Conservation (phyloP, 1,139 yeast genomes). For the Hansenula anomala region DNA sequence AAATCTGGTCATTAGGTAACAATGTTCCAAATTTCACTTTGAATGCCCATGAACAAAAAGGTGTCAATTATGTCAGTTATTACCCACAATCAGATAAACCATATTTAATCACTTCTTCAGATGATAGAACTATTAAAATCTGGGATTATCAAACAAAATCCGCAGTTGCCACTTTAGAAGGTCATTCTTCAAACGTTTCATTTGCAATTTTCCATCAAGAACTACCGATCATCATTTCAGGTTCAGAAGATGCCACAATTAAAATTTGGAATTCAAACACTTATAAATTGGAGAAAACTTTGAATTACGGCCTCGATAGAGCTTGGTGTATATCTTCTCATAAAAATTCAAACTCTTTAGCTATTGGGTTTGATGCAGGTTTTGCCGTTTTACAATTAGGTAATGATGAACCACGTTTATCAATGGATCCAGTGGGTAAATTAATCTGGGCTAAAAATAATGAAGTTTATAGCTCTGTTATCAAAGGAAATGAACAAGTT, state of each 20-base stretch:
- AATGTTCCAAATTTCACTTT: conserved; percentile 88
- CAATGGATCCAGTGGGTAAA: conserved; percentile 92
- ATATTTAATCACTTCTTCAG: conserved; percentile 86
- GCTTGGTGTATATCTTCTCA: conserved; percentile 92
- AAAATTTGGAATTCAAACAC: conserved; percentile 80
- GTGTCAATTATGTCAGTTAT: conserved; percentile 94
- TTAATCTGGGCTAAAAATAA: conserved; percentile 82
- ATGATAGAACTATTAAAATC: conserved; percentile 83
- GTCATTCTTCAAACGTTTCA: conserved; percentile 90
- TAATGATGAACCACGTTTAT: conserved; percentile 88
- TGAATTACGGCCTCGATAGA: conserved; percentile 88
- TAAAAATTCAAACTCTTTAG: conserved; percentile 73
- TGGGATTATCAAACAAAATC: conserved; percentile 99
- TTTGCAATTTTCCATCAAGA: conserved; percentile 97
- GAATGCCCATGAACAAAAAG: conserved; percentile 86
- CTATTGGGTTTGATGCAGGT: conserved; percentile 95
- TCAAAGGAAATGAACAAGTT: conserved; percentile 62
- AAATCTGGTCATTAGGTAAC: conserved; percentile 93
- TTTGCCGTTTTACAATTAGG: conserved; percentile 83
- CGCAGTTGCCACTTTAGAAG: conserved; percentile 90
- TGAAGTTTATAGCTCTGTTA: conserved; percentile 80
- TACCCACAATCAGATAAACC: conserved; percentile 98
- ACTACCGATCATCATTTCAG: conserved; percentile 79
- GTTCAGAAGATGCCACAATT: conserved; percentile 78
- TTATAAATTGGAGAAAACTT: conserved; percentile 81